Evolutionary conservation across 1,284 basidiomycete species (phyloP).

Genomic region (Moesziomyces sp.): DNA sequence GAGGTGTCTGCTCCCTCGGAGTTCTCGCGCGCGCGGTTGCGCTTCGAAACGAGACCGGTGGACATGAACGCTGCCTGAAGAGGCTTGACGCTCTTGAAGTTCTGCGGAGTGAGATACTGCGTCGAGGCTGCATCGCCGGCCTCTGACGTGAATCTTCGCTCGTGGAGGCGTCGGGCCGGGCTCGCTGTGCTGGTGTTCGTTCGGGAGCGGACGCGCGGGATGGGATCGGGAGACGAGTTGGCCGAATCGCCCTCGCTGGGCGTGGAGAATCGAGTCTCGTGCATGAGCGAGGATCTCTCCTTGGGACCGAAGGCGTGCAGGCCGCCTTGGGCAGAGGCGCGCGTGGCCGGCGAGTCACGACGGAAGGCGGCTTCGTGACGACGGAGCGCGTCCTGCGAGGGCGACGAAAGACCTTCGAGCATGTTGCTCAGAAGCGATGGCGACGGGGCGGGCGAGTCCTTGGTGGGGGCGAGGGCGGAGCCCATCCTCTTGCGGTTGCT

Average conservation of each 20-base stretch:
- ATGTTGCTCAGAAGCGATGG: slow-evolving; percentile 6
- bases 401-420: slow-evolving; percentile 36
- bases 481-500: slow-evolving; percentile 31
- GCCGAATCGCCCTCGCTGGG: slow-evolving; percentile 41
- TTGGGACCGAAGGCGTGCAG: slow-evolving; percentile 48
- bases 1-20: slow-evolving; percentile 31
- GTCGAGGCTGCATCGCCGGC: slow-evolving; percentile 18
- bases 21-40: slow-evolving; percentile 39
- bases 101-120: slow-evolving; percentile 66
- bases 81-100: slow-evolving; percentile 69
- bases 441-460: slow-evolving; percentile 13
- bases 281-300: slow-evolving; percentile 50
- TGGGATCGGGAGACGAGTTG: slow-evolving; percentile 36
- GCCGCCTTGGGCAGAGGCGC: slow-evolving; percentile 10
- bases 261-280: slow-evolving; percentile 42
- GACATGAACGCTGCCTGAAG: slow-evolving; percentile 69
- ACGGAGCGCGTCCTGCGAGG: slow-evolving; percentile 31
- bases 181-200: slow-evolving; percentile 33
- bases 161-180: slow-evolving; percentile 32
- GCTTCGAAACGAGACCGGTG: slow-evolving; percentile 69
- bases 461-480: slow-evolving; percentile 9
- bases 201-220: slow-evolving; percentile 31
- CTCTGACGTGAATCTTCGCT: slow-evolving; percentile 34
- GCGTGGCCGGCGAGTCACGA: slow-evolving; percentile 35
- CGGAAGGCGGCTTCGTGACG: slow-evolving; percentile 39